These are phyloP conservation scores for Ajuga reptans DNA, from an alignment of 305 asterid genomes.

Conservation along the genomic window DNA sequence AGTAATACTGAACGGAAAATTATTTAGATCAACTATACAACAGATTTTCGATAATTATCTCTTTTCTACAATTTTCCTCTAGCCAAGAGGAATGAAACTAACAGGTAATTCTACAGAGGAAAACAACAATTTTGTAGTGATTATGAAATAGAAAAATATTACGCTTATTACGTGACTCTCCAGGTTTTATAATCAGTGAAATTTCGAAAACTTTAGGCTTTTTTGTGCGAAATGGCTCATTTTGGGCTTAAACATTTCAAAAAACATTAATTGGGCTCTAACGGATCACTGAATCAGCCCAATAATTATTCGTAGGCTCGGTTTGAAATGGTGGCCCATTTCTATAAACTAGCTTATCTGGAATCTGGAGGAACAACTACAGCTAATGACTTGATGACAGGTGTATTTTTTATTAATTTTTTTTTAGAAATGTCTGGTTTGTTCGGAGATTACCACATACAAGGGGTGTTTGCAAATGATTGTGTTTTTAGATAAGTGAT, in stretches of 20 bases:
- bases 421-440: no score
- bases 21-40: slow-evolving; percentile 24
- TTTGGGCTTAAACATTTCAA: not conserved
- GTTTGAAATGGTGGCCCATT: not conserved
- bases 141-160: slow-evolving; percentile 9
- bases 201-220: slow-evolving; percentile 21
- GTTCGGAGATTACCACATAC: no score
- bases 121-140: slow-evolving; percentile 16
- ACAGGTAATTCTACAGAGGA: slow-evolving; percentile 1
- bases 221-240: not conserved
- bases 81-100: slow-evolving; percentile 14
- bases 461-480: no score
- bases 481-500: no score
- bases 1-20: slow-evolving; percentile 22
- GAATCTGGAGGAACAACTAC: no score
- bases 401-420: no score
- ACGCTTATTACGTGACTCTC: slow-evolving; percentile 26
- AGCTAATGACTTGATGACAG: no score
- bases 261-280: not conserved
- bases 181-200: slow-evolving; percentile 23
- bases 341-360: no score
- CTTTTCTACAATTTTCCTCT: slow-evolving; percentile 10
- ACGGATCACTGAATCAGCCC: not conserved
- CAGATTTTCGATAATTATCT: not conserved
- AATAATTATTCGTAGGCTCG: not conserved